A percentile compares a stretch with the other conserved stretches of the same genome.
Evolutionary conservation across 768 basidiomycete species (phyloP).

Genomic region (Kwoniella newhampshirensis): DNA sequence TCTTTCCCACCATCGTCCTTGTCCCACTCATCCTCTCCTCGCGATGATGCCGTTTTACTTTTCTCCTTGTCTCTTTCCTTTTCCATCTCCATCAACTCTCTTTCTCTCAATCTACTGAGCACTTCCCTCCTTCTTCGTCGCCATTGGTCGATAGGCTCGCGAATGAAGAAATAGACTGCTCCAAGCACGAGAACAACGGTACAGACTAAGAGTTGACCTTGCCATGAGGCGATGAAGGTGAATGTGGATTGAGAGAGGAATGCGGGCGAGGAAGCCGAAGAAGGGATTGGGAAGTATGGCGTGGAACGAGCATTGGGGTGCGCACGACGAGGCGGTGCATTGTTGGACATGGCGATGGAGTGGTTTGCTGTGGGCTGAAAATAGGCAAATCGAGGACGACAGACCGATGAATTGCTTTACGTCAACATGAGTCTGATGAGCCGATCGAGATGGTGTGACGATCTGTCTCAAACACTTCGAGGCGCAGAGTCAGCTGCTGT

Average conservation of each 20-base stretch:
- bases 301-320: conserved; percentile 1
- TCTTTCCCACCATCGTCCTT: conserved; percentile 2
- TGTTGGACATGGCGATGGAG: conserved; percentile 3
- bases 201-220: conserved; percentile 45
- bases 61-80: conserved; percentile 15
- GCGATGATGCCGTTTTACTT: conserved; percentile 9
- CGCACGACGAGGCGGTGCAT: not conserved
- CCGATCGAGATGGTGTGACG: no score
- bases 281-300: conserved; percentile 9
- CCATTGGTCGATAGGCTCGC: conserved; percentile 29
- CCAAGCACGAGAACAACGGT: conserved; percentile 36
- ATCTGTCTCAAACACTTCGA: no score
- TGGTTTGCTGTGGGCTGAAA: no score
- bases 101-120: conserved; percentile 21
- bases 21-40: not conserved
- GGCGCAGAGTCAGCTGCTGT: no score
- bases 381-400: no score
- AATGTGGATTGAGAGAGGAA: conserved; percentile 35
- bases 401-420: no score
- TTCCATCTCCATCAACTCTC: conserved; percentile 29
- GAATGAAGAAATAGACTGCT: conserved; percentile 38
- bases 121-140: conserved; percentile 21
- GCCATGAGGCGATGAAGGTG: conserved; percentile 44
- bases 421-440: no score
- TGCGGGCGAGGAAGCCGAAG: conserved; percentile 8